Percentiles rank a stretch among this genome's conserved stretches.
Conservation (phyloP, 257 asterid genomes). For the Eucommia ulmoides region DNA sequence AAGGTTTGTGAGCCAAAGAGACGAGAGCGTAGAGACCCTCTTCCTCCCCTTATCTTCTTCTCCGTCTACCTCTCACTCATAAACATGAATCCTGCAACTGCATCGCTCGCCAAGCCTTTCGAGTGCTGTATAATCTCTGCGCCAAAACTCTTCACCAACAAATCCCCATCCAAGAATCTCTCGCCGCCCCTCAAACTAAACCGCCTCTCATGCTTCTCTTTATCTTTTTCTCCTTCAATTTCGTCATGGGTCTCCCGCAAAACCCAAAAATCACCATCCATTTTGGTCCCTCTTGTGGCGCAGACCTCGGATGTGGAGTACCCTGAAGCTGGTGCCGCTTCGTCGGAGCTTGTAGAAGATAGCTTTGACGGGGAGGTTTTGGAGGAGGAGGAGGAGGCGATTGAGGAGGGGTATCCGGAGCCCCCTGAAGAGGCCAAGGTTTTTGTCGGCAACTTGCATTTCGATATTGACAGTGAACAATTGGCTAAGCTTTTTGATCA, state of each 20-base stretch:
- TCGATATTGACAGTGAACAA: background rate
- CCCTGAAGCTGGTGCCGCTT: no score
- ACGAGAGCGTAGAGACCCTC: no score
- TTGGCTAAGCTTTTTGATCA: background rate
- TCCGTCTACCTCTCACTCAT: background rate
- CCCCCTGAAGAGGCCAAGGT: slow-evolving; percentile 1
- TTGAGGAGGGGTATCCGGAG: slow-evolving; percentile 9
- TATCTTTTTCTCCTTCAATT: background rate
- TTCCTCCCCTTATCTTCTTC: background rate
- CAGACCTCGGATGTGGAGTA: no score
- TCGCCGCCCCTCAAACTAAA: background rate
- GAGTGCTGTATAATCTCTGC: background rate
- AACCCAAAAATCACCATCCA: slow-evolving; percentile 15
- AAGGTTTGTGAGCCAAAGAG: no score
- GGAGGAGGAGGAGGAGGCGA: slow-evolving; percentile 9
- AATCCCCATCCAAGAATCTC: background rate
- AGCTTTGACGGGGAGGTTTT: slow-evolving; percentile 7
- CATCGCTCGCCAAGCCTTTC: background rate
- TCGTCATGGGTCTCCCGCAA: slow-evolving; percentile 19
- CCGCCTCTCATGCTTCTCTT: slow-evolving; percentile 10
- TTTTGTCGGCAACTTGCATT: background rate
- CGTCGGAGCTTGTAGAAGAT: background rate
- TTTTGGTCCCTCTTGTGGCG: no score
- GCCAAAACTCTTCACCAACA: background rate
- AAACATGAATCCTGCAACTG: background rate